Conservation (phyloP, 768 basidiomycete genomes). For the Trametes elegans region DNA sequence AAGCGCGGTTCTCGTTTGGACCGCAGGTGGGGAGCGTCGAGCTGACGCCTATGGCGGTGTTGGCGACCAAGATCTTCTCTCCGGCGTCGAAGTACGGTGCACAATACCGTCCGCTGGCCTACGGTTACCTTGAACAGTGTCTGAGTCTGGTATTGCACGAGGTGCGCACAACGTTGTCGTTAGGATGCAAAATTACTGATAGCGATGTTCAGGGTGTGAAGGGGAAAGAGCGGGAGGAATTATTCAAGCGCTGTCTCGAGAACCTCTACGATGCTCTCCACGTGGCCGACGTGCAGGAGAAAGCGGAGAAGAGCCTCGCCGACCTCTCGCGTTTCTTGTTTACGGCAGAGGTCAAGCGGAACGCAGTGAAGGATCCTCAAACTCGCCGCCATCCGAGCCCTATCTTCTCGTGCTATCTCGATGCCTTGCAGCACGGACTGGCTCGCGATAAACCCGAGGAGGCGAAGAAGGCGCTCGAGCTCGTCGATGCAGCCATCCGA, state of each 20-base stretch:
- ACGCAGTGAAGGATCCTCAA: conserved; percentile 50
- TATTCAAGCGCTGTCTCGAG: conserved; percentile 68
- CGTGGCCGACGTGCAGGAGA: conserved; percentile 61
- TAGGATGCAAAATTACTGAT: not conserved
- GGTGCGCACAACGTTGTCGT: conserved; percentile 38
- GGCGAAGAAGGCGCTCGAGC: conserved; percentile 52
- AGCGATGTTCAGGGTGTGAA: conserved; percentile 53
- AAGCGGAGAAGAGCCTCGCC: conserved; percentile 68
- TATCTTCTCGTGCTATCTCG: conserved; percentile 70
- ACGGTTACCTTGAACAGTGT: conserved; percentile 67
- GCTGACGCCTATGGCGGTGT: conserved; percentile 57
- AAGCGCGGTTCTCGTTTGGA: conserved; percentile 70
- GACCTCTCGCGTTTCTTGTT: conserved; percentile 73
- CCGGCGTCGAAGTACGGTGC: conserved; percentile 26
- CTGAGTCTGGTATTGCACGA: conserved; percentile 72
- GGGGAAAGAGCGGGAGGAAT: conserved; percentile 70
- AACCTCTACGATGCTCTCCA: conserved; percentile 78
- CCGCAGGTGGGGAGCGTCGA: conserved; percentile 63
- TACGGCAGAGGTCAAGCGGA: conserved; percentile 66
- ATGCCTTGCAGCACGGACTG: conserved; percentile 74
- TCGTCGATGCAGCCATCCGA: conserved; percentile 62
- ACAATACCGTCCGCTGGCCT: conserved; percentile 57
- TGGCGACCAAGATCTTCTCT: conserved; percentile 62
- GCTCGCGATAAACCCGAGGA: conserved; percentile 65
- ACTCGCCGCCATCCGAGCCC: conserved; percentile 54